phyloP scores from a whole-genome alignment of 108 stramenopile species.

The Cyclotella sp. region DNA sequence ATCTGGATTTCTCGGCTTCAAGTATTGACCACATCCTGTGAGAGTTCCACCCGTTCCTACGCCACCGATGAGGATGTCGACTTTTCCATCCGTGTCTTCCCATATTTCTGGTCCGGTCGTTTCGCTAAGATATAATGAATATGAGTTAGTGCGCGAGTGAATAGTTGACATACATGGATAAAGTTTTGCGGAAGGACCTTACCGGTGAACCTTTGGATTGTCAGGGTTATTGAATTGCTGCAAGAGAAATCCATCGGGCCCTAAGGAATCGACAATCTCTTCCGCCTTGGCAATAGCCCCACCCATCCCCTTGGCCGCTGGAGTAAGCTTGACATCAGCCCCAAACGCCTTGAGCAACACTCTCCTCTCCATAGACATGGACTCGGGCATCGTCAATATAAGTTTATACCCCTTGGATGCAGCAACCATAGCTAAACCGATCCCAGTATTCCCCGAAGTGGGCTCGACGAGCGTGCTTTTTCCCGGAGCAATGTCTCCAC shows the following conservation, averaged over 20 bases:
- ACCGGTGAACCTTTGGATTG: slow-evolving; percentile 87
- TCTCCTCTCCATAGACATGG: slow-evolving; percentile 90
- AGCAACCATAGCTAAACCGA: slow-evolving; percentile 92
- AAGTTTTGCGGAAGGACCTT: background rate
- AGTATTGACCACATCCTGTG: slow-evolving; percentile 75
- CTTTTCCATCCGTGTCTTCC: slow-evolving; percentile 73
- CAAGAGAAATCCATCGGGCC: slow-evolving; percentile 65
- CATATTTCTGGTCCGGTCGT: slow-evolving; percentile 88
- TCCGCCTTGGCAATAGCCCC: slow-evolving; percentile 83
- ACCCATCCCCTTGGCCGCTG: slow-evolving; percentile 84
- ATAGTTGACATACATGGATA: background rate
- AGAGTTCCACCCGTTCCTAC: slow-evolving; percentile 90
- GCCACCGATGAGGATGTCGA: slow-evolving; percentile 88
- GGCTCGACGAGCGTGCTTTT: slow-evolving; percentile 84
- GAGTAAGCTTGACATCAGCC: slow-evolving; percentile 80
- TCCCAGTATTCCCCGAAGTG: slow-evolving; percentile 92
- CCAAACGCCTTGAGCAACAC: slow-evolving; percentile 86
- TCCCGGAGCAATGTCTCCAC: slow-evolving; percentile 83
- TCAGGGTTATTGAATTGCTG: slow-evolving; percentile 96
- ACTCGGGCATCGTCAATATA: slow-evolving; percentile 90
- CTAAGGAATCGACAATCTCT: slow-evolving; percentile 61
- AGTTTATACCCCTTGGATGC: slow-evolving; percentile 88
- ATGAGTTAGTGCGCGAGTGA: background rate
- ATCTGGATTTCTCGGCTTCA: slow-evolving; percentile 72
- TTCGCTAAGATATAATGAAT: slow-evolving; percentile 27